Evolutionary conservation across 306 rosid species (phyloP), one percentile per base, ranked within the genome.

Genomic region (Bauhinia variegata): DNA sequence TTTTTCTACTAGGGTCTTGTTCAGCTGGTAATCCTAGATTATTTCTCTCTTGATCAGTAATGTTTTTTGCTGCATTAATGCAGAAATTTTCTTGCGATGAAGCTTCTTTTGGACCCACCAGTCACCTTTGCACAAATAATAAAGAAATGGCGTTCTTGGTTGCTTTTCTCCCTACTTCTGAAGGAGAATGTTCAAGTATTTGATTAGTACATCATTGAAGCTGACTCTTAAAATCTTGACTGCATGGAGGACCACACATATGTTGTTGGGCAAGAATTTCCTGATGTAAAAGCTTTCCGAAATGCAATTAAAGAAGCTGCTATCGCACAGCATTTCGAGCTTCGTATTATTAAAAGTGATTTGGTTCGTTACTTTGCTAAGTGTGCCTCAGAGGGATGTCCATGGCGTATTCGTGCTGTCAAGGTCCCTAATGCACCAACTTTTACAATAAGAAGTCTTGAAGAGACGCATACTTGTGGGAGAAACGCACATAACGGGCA

Each of bases 241-340:
- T 28, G 16, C 54, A 92, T 92, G 98, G 92, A 83, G 57, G 95
- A 80, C 63, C 73, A 73, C 46, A 71, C 86, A 36, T 92, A 89
- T 84, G 81, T 78, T 66, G 93, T 92, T 54, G 98, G 96, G 67
- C 96, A 92, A 81, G 91, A 82, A 83, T 92, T 92, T 75, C 81
- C 91, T 37, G 98, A 92, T 74, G 96, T 89, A 52, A 92, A 87
- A 80, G 82, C 95, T 32, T 92, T 92, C 60, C 86, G 96, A 60
- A 92, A 79, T 81, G 92, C 95, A 51, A 84, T 92, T 44, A 92
- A 92, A 79, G 98, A 87, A 87, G 98, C 98, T 48, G 98, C 96
- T 74, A 89, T 92, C 64, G 92, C 92, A 11, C 95, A 92, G 52
- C 98, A 92, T 65, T 92, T 92, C 53, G 98, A 92, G 85, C 96